Evolutionary conservation across 768 basidiomycete species (phyloP), one percentile per base, ranked within the genome.

Genomic region (Leccinellum rugosiceps): DNA sequence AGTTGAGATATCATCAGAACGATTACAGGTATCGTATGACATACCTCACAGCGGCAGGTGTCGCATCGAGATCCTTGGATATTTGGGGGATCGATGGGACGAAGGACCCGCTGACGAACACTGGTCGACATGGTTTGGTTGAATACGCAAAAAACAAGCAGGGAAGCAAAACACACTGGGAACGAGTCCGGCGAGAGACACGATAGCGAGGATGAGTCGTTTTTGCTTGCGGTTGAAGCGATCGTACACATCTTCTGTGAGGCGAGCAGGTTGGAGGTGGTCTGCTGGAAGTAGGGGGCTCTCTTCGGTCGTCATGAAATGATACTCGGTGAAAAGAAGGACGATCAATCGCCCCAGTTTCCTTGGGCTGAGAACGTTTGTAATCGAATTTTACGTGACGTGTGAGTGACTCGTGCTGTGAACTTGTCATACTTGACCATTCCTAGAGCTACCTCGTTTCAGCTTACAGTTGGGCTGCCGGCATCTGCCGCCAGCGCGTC

Each of bases 41-140:
- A 38, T 53, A 83, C 84, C 84, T 87, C 51, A 91, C 78, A 17
- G 86, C 69, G 15, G 80, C 62, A 0, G 78, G 79, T 0, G 87
- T 81, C 0, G 86, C 76, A 25, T 80, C 49, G 10, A 93, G 69
- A 57, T 93, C 89, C 26, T 68, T 71, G 8, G 90, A 83, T 46
- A 94, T 84, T 50, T 87, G 80, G 0, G 89, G 88, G 55, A 92
- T 87, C 0, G 84, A 83, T 0, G 90, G 90, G 3, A 90, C 78
- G 67, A 92, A 90, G 1, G 82, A 82, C 0, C 83, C 85, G 7
- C 82, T 74, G 0, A 87, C 83, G 58, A 92, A 84, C 35, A 87
- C 90, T 92, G 54, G 1, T 47, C 15, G 31, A 62, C 15, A 48
- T 15, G 26, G 30, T 34, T 44, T 23, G 47, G 14, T 21, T 50